phyloP scores from a whole-genome alignment of 495 filamentous ascomycete genomes.

The Trichoderma orchidacearum region DNA sequence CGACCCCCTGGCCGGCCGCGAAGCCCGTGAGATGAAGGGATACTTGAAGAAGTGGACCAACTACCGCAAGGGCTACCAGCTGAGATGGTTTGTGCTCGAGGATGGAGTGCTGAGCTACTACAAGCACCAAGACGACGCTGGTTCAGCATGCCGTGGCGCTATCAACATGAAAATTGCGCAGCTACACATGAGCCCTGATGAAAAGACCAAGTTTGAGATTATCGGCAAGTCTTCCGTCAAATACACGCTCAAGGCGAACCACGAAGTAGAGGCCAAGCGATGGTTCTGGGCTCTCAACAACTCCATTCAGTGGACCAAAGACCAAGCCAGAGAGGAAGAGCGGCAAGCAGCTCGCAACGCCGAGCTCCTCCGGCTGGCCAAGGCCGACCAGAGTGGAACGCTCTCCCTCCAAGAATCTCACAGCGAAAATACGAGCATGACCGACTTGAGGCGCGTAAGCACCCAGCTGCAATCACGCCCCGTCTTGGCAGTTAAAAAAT shows the following conservation, averaged over 20 bases:
- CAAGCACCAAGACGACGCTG: conserved; percentile 94
- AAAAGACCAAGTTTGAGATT: conserved; percentile 95
- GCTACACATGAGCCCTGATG: conserved; percentile 87
- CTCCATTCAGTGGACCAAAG: conserved; percentile 95
- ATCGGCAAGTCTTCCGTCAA: conserved; percentile 98
- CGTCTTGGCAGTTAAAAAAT: conserved; percentile 13
- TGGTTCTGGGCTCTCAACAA: conserved; percentile 99
- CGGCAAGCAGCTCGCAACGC: conserved; percentile 55
- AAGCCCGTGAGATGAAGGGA: conserved; percentile 91
- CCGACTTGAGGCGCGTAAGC: conserved; percentile 28
- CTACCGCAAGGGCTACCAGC: conserved; percentile 89
- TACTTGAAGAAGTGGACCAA: conserved; percentile 99
- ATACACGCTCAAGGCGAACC: conserved; percentile 93
- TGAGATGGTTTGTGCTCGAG: conserved; percentile 95
- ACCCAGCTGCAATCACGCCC: conserved; percentile 24
- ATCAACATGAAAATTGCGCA: conserved; percentile 97
- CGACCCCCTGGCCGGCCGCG: conserved; percentile 63
- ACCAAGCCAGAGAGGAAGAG: conserved; percentile 86
- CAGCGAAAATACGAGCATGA: conserved; percentile 37
- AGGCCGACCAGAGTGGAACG: conserved; percentile 18
- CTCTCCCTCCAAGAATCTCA: conserved; percentile 26
- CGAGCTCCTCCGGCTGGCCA: conserved; percentile 61
- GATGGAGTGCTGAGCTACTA: conserved; percentile 98
- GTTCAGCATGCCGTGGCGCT: conserved; percentile 85
- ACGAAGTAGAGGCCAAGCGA: conserved; percentile 81